These are phyloP conservation scores for Lyophyllum decastes DNA, from an alignment of 768 basidiomycete species.

Conservation along the genomic window DNA sequence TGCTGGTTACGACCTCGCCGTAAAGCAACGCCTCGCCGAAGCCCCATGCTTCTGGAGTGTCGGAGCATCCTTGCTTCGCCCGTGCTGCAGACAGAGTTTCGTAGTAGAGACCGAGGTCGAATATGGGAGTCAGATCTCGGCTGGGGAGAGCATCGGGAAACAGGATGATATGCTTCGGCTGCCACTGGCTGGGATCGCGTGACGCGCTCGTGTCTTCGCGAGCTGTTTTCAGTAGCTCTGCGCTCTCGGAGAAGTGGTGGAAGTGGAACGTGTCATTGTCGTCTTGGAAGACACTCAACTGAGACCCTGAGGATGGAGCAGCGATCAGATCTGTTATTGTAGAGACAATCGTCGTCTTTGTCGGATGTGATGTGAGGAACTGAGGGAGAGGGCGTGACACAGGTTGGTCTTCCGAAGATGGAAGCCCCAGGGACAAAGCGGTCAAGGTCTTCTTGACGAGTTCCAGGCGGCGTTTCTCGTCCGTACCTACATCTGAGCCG, in stretches of 20 bases:
- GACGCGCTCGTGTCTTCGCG: constrained; percentile 21
- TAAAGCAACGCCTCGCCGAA: constrained; percentile 83
- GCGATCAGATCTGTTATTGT: constrained; percentile 39
- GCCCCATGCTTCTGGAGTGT: constrained; percentile 40
- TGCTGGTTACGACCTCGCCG: constrained; percentile 88
- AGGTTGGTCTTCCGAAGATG: constrained; percentile 33
- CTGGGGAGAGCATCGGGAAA: constrained; percentile 53
- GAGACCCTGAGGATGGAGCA: constrained; percentile 26
- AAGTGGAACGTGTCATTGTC: constrained; percentile 73
- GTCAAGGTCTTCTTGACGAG: constrained; percentile 34
- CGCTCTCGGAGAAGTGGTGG: constrained; percentile 37
- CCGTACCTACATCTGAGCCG: constrained; percentile 10
- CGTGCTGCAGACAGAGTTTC: constrained; percentile 42
- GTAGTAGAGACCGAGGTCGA: constrained; percentile 68
- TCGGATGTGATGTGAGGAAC: constrained; percentile 52
- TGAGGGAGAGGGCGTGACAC: constrained; percentile 55
- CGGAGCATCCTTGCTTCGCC: constrained; percentile 22
- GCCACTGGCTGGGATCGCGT: constrained; percentile 36
- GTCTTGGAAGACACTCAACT: constrained; percentile 53
- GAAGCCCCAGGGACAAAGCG: constrained; percentile 41
- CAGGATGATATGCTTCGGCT: constrained; percentile 56
- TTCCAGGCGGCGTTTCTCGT: constrained; percentile 24
- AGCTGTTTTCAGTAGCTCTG: constrained; percentile 28
- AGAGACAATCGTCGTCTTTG: constrained; percentile 40
- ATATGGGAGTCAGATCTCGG: constrained; percentile 64